Conservation (phyloP, 768 basidiomycete species). For the Serendipita sp. region DNA sequence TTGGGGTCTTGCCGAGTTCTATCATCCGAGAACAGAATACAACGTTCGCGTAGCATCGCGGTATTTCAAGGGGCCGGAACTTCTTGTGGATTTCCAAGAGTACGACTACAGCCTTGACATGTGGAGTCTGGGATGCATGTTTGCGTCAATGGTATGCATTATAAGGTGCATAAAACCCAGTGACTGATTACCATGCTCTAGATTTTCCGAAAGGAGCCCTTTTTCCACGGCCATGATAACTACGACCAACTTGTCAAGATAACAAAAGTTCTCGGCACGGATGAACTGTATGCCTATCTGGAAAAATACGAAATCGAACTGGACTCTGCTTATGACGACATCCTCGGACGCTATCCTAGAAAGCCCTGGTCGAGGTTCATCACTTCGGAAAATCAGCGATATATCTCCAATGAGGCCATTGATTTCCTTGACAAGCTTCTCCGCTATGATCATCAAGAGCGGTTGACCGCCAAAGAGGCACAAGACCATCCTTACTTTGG, state of each 20-base stretch:
- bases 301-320: conserved; percentile 93
- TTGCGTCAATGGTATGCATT: conserved; percentile 80
- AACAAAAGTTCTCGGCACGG: conserved; percentile 92
- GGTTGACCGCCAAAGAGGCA: conserved; percentile 86
- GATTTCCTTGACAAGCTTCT: conserved; percentile 91
- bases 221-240: conserved; percentile 99
- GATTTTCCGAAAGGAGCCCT: conserved; percentile 99
- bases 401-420: conserved; percentile 92
- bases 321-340: conserved; percentile 90
- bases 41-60: conserved; percentile 94
- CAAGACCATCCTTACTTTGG: conserved; percentile 90
- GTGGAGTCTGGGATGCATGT: conserved; percentile 99
- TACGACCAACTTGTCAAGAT: conserved; percentile 98
- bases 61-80: conserved; percentile 96
- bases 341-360: conserved; percentile 82
- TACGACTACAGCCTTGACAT: conserved; percentile 97
- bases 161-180: neutral
- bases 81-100: conserved; percentile 94
- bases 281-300: conserved; percentile 82
- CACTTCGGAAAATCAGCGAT: conserved; percentile 89
- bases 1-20: conserved; percentile 98
- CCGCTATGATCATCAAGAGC: conserved; percentile 94
- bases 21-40: conserved; percentile 94
- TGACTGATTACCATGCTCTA: conserved; percentile 19
- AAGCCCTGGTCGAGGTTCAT: conserved; percentile 95